Evolutionary conservation across 2,329 filamentous ascomycete species (phyloP).

Genomic region (Sclerotinia sclerotiorum): DNA sequence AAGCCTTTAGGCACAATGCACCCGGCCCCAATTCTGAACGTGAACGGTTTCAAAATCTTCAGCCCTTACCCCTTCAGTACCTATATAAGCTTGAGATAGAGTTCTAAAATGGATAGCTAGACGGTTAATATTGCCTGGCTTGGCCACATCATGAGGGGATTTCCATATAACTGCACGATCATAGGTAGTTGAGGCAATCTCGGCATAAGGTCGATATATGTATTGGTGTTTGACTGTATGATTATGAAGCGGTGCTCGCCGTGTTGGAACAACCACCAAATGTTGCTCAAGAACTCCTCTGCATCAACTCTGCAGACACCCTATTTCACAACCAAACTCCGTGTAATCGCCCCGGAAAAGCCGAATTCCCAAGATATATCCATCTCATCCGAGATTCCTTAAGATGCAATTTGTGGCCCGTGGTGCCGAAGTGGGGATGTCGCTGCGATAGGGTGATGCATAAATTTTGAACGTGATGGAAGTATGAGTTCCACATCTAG

Average conservation of each 20-base stretch:
- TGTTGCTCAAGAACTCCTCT: constrained; percentile 8
- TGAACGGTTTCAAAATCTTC: constrained; percentile 10
- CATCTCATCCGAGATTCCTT: neutral
- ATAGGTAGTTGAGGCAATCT: too few species aligned
- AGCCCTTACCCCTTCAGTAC: neutral
- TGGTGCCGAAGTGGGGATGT: neutral
- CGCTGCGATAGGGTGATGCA: too few species aligned
- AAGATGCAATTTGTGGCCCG: neutral
- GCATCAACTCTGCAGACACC: neutral
- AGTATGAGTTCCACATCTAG: neutral
- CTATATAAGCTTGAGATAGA: neutral
- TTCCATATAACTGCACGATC: neutral
- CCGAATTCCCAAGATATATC: constrained; percentile 19
- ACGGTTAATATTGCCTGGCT: neutral
- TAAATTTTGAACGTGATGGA: too few species aligned
- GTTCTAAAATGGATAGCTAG: neutral
- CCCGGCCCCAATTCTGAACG: constrained; percentile 3
- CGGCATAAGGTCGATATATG: too few species aligned
- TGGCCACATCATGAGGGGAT: neutral
- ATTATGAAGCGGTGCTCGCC: neutral
- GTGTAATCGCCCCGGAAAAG: constrained; percentile 10
- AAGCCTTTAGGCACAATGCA: constrained; percentile 1
- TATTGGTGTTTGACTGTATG: too few species aligned
- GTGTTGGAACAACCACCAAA: neutral
- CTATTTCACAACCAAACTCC: neutral